Evolutionary conservation across 2,329 filamentous ascomycete species (phyloP), one percentile per base, ranked within the genome.

Genomic region (Pseudomassariella vexata): DNA sequence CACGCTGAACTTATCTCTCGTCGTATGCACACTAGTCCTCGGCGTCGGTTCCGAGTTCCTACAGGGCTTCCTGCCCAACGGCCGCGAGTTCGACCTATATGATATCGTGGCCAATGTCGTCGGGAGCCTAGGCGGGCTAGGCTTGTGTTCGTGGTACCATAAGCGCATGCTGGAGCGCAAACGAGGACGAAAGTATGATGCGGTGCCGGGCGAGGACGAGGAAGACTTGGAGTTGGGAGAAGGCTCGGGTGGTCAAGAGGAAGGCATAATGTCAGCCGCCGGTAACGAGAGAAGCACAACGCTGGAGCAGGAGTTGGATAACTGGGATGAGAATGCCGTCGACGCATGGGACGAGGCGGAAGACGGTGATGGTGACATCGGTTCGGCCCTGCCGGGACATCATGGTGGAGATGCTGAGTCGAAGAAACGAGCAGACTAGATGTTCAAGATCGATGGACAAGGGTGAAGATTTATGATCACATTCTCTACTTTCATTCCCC

Each of bases 111-210:
- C 89, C 52, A 98, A 98, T 56, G 60, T 95, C 1, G 63, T 85
- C 24, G 92, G 92, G 24, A 90, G 84, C 42, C 59, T 84, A 10
- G 64, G 69, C 1, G 88, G 76, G 0, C 55, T 95, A 14, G 80
- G 70, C 0, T 56, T 94, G 14, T 94, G 85, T 55, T 81, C 79
- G 36, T 90, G 85, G 84, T 98, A 98, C 56, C 92, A 98, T 62
- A 83, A 85, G 53, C 82, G 92, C 37, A 96, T 96, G 88, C 66
- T 96, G 23, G 90, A 96, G 59, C 74, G 92, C 40, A 85, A 84
- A 55, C 74, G 89, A 38, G 68, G 77, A 50, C 77, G 76, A 34
- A 84, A 84, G 51, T 94, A 94, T 50, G 71, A 74, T 32, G 70
- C 75, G 6, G 73, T 94, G 5, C 74, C 83, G 0, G 78, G 76